Evolutionary conservation across 345 rosid species (phyloP).

Genomic region (Crucihimalaya himalaica): DNA sequence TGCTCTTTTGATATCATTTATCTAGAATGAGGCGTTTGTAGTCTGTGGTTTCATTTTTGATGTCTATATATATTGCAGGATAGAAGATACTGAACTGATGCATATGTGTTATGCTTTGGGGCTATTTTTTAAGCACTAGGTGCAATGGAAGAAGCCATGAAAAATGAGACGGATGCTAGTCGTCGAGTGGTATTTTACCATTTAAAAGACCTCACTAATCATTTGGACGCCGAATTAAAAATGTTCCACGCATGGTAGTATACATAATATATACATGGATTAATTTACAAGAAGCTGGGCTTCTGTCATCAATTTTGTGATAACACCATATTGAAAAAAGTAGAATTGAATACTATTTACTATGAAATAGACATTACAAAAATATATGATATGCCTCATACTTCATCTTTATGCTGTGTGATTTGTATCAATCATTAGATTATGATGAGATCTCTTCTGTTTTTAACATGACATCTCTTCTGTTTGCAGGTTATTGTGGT

Average conservation of each 20-base stretch:
- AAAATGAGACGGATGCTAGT: conserved; percentile 52
- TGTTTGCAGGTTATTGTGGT: conserved; percentile 90
- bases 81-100: conserved; percentile 96
- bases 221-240: conserved; percentile 75
- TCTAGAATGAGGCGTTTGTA: neutral
- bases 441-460: too few species aligned
- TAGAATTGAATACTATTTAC: neutral
- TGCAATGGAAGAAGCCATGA: conserved; percentile 59
- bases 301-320: conserved; percentile 1
- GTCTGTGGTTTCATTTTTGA: conserved; percentile 16
- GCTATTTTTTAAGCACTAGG: conserved; percentile 76
- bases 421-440: neutral
- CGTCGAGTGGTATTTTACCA: conserved; percentile 58
- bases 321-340: conserved; percentile 8
- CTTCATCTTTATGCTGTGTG: conserved; percentile 15
- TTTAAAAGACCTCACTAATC: conserved; percentile 72
- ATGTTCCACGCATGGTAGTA: conserved; percentile 84
- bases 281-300: conserved; percentile 4
- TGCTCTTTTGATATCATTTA: conserved; percentile 3
- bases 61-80: conserved; percentile 48
- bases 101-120: conserved; percentile 93
- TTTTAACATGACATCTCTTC: too few species aligned
- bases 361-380: neutral
- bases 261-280: conserved; percentile 8
- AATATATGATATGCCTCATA: conserved; percentile 9